Percentiles rank a stretch among this genome's conserved stretches.
Evolutionary conservation across 1,284 basidiomycete genomes (phyloP).

Genomic region (Volvariella surrecta): DNA sequence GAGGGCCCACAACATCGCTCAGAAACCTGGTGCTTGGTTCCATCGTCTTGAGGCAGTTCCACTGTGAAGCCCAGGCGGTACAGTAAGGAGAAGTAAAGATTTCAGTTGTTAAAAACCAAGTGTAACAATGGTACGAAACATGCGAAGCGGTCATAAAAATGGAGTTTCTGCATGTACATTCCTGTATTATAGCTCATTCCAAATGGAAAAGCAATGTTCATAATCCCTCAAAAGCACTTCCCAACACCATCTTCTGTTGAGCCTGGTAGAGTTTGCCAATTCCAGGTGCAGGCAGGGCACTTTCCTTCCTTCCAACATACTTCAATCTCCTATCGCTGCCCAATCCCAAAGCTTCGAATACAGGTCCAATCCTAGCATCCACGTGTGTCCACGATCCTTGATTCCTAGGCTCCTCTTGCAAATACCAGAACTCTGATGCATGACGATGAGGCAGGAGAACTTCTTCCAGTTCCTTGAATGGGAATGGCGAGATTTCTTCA

Average conservation of each 20-base stretch:
- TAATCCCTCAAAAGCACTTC: constrained; percentile 45
- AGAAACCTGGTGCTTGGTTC: constrained; percentile 10
- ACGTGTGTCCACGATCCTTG: constrained; percentile 77
- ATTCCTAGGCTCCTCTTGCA: constrained; percentile 85
- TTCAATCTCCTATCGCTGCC: constrained; percentile 21
- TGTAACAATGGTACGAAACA: too few relatives aligned
- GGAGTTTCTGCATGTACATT: too few relatives aligned
- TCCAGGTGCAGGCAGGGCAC: constrained; percentile 73
- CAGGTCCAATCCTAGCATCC: constrained; percentile 39
- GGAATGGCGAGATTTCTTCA: constrained; percentile 85
- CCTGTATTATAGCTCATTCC: too few relatives aligned
- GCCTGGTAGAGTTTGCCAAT: constrained; percentile 58
- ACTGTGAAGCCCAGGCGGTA: too few relatives aligned
- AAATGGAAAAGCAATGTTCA: constrained; percentile 12
- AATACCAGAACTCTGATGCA: constrained; percentile 49
- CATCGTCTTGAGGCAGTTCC: constrained; percentile 16
- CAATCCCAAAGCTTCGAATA: constrained; percentile 36
- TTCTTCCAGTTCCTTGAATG: constrained; percentile 46
- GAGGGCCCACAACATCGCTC: constrained; percentile 12
- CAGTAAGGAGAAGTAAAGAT: too few relatives aligned
- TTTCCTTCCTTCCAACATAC: constrained; percentile 64
- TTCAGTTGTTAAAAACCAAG: too few relatives aligned
- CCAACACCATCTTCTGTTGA: constrained; percentile 57
- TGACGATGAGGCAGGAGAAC: constrained; percentile 38
- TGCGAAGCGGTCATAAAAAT: too few relatives aligned